A percentile compares a stretch with the other conserved stretches of the same genome.
Evolutionary conservation across 164 flowering plant species (phyloP).

Genomic region (Berberis thunbergii): DNA sequence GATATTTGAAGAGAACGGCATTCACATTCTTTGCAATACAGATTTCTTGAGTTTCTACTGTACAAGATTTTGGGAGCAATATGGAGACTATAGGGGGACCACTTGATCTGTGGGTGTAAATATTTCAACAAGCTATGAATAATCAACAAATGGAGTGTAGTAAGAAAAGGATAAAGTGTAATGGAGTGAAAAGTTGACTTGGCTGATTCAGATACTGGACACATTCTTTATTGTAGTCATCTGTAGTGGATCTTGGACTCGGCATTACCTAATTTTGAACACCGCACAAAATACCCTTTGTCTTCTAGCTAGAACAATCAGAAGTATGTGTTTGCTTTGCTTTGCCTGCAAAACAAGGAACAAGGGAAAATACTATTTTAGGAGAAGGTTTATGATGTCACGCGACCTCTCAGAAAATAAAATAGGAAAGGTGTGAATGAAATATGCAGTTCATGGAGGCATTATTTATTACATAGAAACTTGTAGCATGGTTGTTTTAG

Average conservation of each 20-base stretch:
- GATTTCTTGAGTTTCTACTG: no score
- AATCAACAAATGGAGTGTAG: neutral
- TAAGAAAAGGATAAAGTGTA: neutral
- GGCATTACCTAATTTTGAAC: neutral
- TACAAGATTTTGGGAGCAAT: no score
- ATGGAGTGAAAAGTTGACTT: neutral
- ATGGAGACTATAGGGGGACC: no score
- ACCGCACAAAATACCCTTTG: neutral
- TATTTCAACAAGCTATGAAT: no score
- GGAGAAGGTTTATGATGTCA: neutral
- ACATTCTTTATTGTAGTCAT: no score
- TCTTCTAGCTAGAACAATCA: slow-evolving; percentile 27
- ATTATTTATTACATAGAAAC: slow-evolving; percentile 38
- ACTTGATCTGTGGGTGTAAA: no score
- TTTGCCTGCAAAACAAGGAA: slow-evolving; percentile 41
- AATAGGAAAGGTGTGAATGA: neutral
- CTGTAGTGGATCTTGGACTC: neutral
- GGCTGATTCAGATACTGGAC: neutral
- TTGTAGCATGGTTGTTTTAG: slow-evolving; percentile 79
- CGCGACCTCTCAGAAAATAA: neutral
- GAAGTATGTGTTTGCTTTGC: slow-evolving; percentile 32
- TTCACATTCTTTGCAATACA: no score
- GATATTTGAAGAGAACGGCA: no score
- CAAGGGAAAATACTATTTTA: neutral
- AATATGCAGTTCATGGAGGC: neutral